Evolutionary conservation across 164 flowering plant genomes (phyloP).

Genomic region (Dillenia turbinata): DNA sequence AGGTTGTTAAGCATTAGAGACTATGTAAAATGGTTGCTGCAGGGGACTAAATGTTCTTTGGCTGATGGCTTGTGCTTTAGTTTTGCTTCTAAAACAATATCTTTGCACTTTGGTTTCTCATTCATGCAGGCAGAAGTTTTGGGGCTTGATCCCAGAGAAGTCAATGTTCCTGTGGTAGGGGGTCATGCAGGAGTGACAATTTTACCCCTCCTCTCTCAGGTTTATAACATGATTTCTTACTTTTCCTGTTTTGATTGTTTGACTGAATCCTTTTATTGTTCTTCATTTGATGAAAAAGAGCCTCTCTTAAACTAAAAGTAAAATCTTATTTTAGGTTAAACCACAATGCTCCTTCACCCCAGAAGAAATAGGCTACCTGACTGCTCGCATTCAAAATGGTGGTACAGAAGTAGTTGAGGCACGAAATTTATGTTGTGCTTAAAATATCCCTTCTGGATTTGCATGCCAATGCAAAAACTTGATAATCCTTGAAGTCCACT

Average conservation of each 20-base stretch:
- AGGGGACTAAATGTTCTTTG: no score
- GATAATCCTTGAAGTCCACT: no score
- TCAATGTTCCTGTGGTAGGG: conserved; percentile 54
- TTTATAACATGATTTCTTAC: conserved; percentile 3
- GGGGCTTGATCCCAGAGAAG: conserved; percentile 48
- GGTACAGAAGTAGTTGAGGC: conserved; percentile 64
- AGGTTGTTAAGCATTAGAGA: no score
- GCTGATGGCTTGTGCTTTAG: no score
- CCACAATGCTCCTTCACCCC: conserved; percentile 42
- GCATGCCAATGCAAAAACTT: no score
- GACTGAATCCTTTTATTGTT: not conserved
- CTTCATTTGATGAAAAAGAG: not conserved
- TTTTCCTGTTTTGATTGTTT: no score
- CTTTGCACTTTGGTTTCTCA: no score
- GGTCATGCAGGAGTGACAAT: conserved; percentile 61
- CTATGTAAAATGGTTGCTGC: no score
- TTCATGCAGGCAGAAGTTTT: conserved; percentile 51
- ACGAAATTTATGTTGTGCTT: conserved; percentile 1
- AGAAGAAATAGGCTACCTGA: conserved; percentile 35
- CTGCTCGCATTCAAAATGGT: conserved; percentile 48
- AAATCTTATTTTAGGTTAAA: conserved; percentile 28
- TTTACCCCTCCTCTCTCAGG: conserved; percentile 57
- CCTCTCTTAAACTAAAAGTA: not conserved
- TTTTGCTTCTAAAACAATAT: no score
- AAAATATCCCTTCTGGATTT: no score